Base-by-base conservation (phyloP, 345 rosid genomes). In the Eucalyptus curtisii region DNA sequence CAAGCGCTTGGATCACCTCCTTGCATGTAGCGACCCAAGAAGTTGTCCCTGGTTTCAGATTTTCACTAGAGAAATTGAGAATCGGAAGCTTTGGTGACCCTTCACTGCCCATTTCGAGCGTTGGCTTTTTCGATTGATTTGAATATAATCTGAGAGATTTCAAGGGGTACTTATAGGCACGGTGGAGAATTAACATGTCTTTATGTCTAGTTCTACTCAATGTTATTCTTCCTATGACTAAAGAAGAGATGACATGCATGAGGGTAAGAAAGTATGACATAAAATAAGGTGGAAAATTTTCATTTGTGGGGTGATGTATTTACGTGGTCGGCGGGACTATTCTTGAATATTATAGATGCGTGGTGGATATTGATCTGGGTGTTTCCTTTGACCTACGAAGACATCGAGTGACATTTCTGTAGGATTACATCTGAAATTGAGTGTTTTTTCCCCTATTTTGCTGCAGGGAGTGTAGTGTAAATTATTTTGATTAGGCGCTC, bases 1-100 rank as follows among this genome's bases (percentile, higher is more conserved):
- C 97, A 52, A 95, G 95, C 57, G 97, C 95, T 87, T 88, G 89
- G 87, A 93, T 87, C 8, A 96, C 95, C 4, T 89, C 91, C 57
- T 59, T 85, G 87, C 95, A 90, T 1, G 92, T 76, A 50, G 71
- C 84, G 44, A 81, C 37, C 96, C 97, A 96, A 82, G 89, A 85
- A 45, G 87, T 89, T 61, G 95, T 90, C 15, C 95, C 95, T 3
- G 93, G 95, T 86, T 92, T 91, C 82, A 76, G 82, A 40, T 76
- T 20, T 76, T 17, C 82, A 76, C 82, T 37, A 47, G 33, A 85
- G 86, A 85, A 85, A 14, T 15, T 85, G 55, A 85, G 55, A 48
- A 85, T 47, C 16, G 86, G 50, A 19, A 85, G 31, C 25, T 47
- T 85, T 31, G 55, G 8, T 37, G 82, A 76, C 47, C 47, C 45